Conservation (phyloP, 1,284 basidiomycete species). For the Ceratobasidium sp. region DNA sequence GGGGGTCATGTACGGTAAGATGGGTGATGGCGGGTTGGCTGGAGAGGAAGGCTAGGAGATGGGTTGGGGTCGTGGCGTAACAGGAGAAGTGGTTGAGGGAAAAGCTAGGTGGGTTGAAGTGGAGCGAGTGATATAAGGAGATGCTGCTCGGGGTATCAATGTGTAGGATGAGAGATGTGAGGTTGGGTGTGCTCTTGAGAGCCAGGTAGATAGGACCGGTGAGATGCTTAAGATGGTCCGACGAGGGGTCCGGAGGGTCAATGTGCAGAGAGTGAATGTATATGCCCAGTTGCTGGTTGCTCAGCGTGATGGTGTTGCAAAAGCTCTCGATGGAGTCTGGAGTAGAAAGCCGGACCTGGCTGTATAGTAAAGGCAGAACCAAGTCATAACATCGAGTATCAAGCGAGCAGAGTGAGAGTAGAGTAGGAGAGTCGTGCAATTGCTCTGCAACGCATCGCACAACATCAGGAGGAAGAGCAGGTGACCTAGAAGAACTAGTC, state of each 20-base stretch:
- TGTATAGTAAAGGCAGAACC: slow-evolving; percentile 13
- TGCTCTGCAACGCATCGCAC: slow-evolving; percentile 29
- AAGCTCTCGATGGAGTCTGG: not conserved
- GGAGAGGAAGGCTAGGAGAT: slow-evolving; percentile 4
- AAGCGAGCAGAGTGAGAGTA: slow-evolving; percentile 18
- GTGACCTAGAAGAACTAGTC: not conserved
- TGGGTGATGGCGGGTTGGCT: slow-evolving; percentile 1
- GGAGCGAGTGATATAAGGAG: not conserved
- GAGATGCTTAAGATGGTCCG: not conserved
- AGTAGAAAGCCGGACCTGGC: not conserved
- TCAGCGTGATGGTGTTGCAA: not conserved
- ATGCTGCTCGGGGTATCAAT: slow-evolving; percentile 10
- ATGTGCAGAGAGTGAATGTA: not conserved
- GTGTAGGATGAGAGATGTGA: not conserved
- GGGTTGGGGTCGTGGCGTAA: not conserved
- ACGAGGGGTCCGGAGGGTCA: not conserved
- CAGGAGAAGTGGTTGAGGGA: not conserved
- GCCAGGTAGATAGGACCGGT: not conserved
- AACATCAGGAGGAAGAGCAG: slow-evolving; percentile 16
- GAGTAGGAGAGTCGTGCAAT: not conserved
- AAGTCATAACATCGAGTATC: slow-evolving; percentile 15
- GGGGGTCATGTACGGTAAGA: slow-evolving; percentile 8
- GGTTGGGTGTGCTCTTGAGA: not conserved
- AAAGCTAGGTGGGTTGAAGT: not conserved
- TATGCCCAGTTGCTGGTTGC: not conserved